phyloP scores from a whole-genome alignment of 257 asterid species.

The Capsicum pubescens region DNA sequence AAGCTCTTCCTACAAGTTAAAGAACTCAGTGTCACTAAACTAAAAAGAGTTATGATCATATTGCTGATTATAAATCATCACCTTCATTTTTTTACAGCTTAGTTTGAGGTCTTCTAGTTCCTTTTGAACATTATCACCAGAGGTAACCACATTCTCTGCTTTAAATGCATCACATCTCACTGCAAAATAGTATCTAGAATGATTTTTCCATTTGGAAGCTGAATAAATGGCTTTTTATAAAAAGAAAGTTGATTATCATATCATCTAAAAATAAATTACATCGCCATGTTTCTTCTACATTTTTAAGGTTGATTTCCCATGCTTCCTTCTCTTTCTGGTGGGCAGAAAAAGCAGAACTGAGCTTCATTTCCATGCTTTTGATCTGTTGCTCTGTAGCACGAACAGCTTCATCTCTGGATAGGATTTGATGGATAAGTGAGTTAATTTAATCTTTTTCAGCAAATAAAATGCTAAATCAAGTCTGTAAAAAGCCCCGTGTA shows the following conservation, averaged over 20 bases:
- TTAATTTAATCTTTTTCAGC: constrained; percentile 22
- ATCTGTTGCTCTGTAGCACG: constrained; percentile 62
- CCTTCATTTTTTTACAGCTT: constrained; percentile 72
- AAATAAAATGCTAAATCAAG: constrained; percentile 12
- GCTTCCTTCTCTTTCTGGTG: constrained; percentile 81
- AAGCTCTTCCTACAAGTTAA: constrained; percentile 76
- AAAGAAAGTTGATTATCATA: constrained; percentile 29
- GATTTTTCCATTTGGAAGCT: constrained; percentile 9
- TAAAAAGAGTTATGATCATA: constrained; percentile 8
- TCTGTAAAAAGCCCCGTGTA: background rate
- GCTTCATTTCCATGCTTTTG: constrained; percentile 69
- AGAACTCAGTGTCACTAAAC: constrained; percentile 25
- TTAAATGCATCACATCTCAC: constrained; percentile 79
- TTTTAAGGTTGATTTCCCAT: constrained; percentile 82
- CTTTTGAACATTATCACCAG: constrained; percentile 55
- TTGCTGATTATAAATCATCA: constrained; percentile 34
- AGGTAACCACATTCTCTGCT: constrained; percentile 60
- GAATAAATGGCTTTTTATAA: constrained; percentile 24
- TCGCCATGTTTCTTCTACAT: constrained; percentile 95
- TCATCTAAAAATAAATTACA: constrained; percentile 47
- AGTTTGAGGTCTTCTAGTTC: constrained; percentile 72
- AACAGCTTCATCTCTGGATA: constrained; percentile 82
- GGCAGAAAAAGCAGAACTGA: constrained; percentile 69
- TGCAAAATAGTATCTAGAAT: constrained; percentile 42
- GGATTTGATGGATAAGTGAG: constrained; percentile 34